phyloP scores from a whole-genome alignment of 495 filamentous ascomycete genomes.

The Trichoderma asperelloides region DNA sequence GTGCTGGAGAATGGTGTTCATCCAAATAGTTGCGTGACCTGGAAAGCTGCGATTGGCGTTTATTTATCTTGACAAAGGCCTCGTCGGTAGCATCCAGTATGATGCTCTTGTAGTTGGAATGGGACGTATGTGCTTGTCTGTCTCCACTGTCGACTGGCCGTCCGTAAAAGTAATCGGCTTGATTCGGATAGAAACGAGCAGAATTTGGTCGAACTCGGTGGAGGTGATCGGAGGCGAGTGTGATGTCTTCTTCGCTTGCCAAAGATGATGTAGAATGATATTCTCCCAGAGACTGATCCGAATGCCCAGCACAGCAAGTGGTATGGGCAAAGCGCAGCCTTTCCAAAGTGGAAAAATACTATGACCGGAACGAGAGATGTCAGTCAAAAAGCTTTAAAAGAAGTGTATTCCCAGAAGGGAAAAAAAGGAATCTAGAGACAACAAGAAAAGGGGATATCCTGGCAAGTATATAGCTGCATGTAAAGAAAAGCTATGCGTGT shows the following conservation, averaged over 20 bases:
- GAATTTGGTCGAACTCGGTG: constrained; percentile 45
- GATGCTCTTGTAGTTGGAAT: constrained; percentile 43
- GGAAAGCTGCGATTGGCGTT: constrained; percentile 28
- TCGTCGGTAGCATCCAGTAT: constrained; percentile 67
- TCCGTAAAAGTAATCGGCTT: constrained; percentile 66
- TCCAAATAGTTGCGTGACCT: constrained; percentile 3
- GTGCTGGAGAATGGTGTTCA: not conserved
- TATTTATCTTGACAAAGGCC: constrained; percentile 46
- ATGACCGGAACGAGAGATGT: constrained; percentile 3
- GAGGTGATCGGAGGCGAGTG: constrained; percentile 20
- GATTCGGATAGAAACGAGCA: constrained; percentile 58
- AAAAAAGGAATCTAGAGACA: not conserved
- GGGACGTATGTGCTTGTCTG: constrained; percentile 38
- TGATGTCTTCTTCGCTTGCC: constrained; percentile 31
- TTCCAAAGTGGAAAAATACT: constrained; percentile 64
- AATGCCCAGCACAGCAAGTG: constrained; percentile 17
- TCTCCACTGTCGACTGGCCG: constrained; percentile 50
- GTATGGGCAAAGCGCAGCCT: constrained; percentile 53
- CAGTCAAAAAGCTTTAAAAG: not conserved
- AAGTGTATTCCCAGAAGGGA: not conserved
- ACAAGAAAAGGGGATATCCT: constrained; percentile 11
- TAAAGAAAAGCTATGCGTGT: constrained; percentile 2
- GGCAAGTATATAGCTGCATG: constrained; percentile 12
- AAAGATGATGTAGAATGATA: constrained; percentile 23
- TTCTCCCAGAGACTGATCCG: constrained; percentile 32